Evolutionary conservation across 441 rosid species (phyloP), one percentile per base, ranked within the genome.

Genomic region (Gossypium davidsonii): DNA sequence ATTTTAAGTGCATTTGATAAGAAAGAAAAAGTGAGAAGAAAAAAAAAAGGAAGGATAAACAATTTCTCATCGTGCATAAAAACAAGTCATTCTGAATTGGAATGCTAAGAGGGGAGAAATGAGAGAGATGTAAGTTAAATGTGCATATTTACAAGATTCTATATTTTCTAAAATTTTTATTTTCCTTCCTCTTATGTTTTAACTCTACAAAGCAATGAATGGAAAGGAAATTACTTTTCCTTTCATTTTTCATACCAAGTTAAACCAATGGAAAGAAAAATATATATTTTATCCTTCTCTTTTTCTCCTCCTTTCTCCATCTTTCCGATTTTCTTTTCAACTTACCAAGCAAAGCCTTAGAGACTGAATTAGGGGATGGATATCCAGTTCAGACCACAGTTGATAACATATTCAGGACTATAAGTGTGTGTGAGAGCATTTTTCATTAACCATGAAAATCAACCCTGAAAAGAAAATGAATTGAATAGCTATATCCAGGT

Each of bases 401-500:
- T 60, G 65, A n/a, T 60, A 60, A 28, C n/a, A 60, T 15, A 28
- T 17, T 69, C 11, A 52, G 61, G 49, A 53, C 60, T 11, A 1
- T 10, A 1, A 37, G 49, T 18, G 20, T 21, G 58, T 15, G 46
- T 8, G 63, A 14, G 44, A 14, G 70, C 71, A 53, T 64, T 64
- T 52, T 64, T 64, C 71, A 53, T 73, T 62, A 64, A 44, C 66
- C 55, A 74, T 34, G 72, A 66, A 39, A 66, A 34, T 46, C 28
- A 21, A 52, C 52, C 62, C 21, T 51, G 62, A n/a, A 58, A 37
- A 64, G 64, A 65, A 21, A 70, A 67, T 15, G 90, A 88, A 80
- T 92, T 92, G 66, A 90, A 82, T 76, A 88, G 92, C 61, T 88
- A 91, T 89, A 90, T 42, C 94, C 90, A 90, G 73, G 97, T 89